Evolutionary conservation across 805 yeast genomes (phyloP).

Genomic region (Candida insectalens): DNA sequence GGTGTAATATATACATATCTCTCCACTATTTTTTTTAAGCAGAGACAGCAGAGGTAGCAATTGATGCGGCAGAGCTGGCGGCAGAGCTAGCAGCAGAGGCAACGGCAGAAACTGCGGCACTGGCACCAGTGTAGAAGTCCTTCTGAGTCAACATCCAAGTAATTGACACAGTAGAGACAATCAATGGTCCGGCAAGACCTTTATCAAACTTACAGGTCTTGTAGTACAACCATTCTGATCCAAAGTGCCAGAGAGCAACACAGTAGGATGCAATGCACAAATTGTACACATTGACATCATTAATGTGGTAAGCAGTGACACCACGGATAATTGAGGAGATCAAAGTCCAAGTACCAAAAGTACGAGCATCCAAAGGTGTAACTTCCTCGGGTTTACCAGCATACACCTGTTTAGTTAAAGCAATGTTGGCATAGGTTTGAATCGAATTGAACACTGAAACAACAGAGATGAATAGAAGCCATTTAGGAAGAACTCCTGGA

Average conservation of each 20-base stretch:
- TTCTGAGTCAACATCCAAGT: conserved; percentile 74
- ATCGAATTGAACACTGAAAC: conserved; percentile 89
- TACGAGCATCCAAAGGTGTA: conserved; percentile 69
- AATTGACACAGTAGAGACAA: conserved; percentile 67
- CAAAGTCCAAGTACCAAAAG: conserved; percentile 97
- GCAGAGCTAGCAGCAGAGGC: background rate
- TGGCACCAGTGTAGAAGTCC: conserved; percentile 38
- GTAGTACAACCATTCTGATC: conserved; percentile 71
- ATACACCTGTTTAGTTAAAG: conserved; percentile 74
- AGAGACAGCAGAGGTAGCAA: background rate
- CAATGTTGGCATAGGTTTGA: conserved; percentile 69
- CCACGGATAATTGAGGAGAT: conserved; percentile 76
- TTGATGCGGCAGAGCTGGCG: background rate
- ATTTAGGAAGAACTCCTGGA: conserved; percentile 61
- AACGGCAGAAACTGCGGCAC: background rate
- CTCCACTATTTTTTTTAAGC: too few relatives aligned
- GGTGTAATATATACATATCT: too few relatives aligned
- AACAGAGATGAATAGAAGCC: conserved; percentile 71
- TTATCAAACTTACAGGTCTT: conserved; percentile 76
- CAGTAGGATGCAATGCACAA: conserved; percentile 71
- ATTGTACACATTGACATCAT: conserved; percentile 62
- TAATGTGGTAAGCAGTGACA: conserved; percentile 75
- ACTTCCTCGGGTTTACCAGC: conserved; percentile 52
- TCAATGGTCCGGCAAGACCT: conserved; percentile 82
- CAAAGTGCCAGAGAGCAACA: conserved; percentile 79